Evolutionary conservation across 768 basidiomycete species (phyloP), one percentile per base, ranked within the genome.

Genomic region (Amylocystis lapponica): DNA sequence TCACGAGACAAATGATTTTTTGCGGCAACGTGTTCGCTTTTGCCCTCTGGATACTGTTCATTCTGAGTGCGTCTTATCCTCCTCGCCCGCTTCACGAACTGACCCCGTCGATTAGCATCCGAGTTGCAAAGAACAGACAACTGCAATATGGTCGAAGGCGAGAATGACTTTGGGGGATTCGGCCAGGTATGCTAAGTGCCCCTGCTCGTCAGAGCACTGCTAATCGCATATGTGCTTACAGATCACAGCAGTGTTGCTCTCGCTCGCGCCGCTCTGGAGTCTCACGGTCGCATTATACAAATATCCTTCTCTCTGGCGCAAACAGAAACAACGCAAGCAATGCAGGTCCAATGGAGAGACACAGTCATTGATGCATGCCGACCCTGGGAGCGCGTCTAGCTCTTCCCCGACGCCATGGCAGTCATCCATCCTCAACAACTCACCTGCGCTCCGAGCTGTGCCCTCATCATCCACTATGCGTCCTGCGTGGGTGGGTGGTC

Each of bases 171-270:
- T 41, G 44, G 43, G 1, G 53, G 57, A 16, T 54, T 58, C 31
- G 57, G 57, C 11, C 56, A 58, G 49, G 56, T 53, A 34, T 20
- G 49, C 41, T 13, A 27, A 23, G 8, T 12, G 19, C 13, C 11
- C 10, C 19, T 12, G 16, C 13, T 5, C 14, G 6, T 4, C 10
- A n/a, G n/a, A n/a, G n/a, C n/a, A n/a, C n/a, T n/a, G n/a, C n/a
- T n/a, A n/a, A n/a, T n/a, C n/a, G n/a, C n/a, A n/a, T n/a, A n/a
- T n/a, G n/a, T n/a, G n/a, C n/a, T n/a, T 21, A 10, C 46, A 58
- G 57, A 55, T 58, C 37, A 58, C 57, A 14, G 54, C 57, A 2
- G 43, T 54, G 2, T 45, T 56, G 13, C 52, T 59, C 33, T 36
- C 52, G 2, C 39, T 49, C 43, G 50, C 52, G n/a, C 52, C 57